Conservation (phyloP, 257 asterid species). For the Plantago elongata region DNA sequence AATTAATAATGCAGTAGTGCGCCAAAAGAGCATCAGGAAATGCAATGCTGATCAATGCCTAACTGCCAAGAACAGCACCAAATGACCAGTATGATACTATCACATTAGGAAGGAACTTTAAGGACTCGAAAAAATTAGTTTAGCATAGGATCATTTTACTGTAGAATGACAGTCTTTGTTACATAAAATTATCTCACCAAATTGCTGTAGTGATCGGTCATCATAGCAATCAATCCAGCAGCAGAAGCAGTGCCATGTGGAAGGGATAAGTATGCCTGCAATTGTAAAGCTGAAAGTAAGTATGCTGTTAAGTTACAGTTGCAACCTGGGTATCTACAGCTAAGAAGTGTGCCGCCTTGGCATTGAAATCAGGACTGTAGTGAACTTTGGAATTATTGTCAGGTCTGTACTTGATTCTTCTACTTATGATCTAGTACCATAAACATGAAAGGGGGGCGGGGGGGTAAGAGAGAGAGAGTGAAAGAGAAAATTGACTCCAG, state of each 20-base stretch:
- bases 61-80: no score
- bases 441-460: no score
- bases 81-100: no score
- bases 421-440: slow-evolving; percentile 6
- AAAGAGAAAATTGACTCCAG: slow-evolving; percentile 7
- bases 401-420: slow-evolving; percentile 3
- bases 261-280: slow-evolving; percentile 95
- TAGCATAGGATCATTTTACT: slow-evolving; percentile 10
- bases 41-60: background rate
- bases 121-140: slow-evolving; percentile 10
- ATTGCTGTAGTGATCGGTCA: slow-evolving; percentile 93
- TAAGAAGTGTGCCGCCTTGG: slow-evolving; percentile 5
- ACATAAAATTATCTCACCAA: slow-evolving; percentile 49
- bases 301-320: slow-evolving; percentile 1
- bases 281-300: slow-evolving; percentile 20
- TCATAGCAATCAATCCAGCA: slow-evolving; percentile 88
- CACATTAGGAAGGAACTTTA: slow-evolving; percentile 2
- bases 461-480: no score
- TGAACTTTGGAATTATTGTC: background rate
- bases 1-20: slow-evolving; percentile 11
- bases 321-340: slow-evolving; percentile 11
- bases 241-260: slow-evolving; percentile 96
- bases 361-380: slow-evolving; percentile 7
- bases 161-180: slow-evolving; percentile 13
- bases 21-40: slow-evolving; percentile 1